These are phyloP conservation scores for Sporobolomyces phaffii DNA, from an alignment of 768 basidiomycete species.

Conservation along the genomic window DNA sequence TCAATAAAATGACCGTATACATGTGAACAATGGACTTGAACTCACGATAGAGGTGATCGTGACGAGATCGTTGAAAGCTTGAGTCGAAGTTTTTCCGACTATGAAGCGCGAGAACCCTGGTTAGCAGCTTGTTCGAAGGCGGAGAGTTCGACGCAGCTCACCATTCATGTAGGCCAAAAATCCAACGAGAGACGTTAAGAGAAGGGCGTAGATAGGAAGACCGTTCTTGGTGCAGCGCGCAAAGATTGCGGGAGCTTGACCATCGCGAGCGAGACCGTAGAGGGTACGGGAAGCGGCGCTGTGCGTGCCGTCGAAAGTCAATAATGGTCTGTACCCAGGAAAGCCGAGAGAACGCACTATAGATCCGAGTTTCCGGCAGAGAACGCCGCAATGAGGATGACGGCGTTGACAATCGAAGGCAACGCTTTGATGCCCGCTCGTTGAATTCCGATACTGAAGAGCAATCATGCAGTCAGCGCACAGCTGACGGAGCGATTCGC, in stretches of 20 bases:
- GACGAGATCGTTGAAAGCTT: slow-evolving; percentile 32
- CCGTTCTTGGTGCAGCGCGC: slow-evolving; percentile 58
- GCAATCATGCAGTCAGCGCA: neutral
- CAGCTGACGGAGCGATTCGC: no score
- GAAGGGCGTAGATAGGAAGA: slow-evolving; percentile 67
- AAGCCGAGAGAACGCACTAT: no score
- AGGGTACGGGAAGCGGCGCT: slow-evolving; percentile 65
- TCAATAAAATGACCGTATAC: neutral
- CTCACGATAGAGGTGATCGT: slow-evolving; percentile 13
- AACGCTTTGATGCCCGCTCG: slow-evolving; percentile 76
- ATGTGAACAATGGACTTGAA: neutral
- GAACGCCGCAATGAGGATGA: slow-evolving; percentile 79
- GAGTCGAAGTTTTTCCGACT: slow-evolving; percentile 47
- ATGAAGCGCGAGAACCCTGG: neutral
- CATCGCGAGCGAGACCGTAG: slow-evolving; percentile 71
- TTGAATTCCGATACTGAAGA: slow-evolving; percentile 19
- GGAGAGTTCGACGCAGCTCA: neutral
- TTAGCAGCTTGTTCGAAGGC: neutral
- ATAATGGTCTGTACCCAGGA: no score
- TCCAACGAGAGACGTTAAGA: slow-evolving; percentile 61
- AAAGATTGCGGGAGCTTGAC: slow-evolving; percentile 80
- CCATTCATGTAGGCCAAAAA: slow-evolving; percentile 65
- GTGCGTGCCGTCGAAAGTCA: neutral
- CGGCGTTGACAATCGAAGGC: slow-evolving; percentile 60
- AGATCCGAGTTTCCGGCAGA: slow-evolving; percentile 65